Evolutionary conservation across 2,329 filamentous ascomycete species (phyloP).

Genomic region (Penicillium sp.): DNA sequence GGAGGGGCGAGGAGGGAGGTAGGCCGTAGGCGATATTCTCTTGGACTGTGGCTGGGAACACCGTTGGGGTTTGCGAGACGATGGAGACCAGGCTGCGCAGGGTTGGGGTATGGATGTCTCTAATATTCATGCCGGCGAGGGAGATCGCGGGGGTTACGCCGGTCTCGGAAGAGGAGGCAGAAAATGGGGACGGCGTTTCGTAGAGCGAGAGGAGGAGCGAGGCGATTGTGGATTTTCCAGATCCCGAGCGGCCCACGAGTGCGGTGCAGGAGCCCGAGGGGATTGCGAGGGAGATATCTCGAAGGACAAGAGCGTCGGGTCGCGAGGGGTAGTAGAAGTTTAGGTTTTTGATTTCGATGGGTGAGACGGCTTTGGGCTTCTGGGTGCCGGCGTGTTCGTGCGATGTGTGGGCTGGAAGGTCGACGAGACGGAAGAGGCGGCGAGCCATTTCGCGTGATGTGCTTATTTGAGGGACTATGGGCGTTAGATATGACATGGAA

Average conservation of each 20-base stretch:
- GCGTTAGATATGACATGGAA: conserved; percentile 6
- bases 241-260: conserved; percentile 82
- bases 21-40: conserved; percentile 76
- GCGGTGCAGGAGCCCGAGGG: conserved; percentile 69
- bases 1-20: conserved; percentile 57
- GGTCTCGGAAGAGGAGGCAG: neutral
- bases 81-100: conserved; percentile 68
- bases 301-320: conserved; percentile 60
- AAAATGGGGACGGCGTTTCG: conserved; percentile 35
- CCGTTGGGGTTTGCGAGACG: conserved; percentile 65
- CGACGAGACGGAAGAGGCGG: conserved; percentile 72
- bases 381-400: conserved; percentile 62
- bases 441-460: conserved; percentile 73
- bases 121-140: conserved; percentile 59
- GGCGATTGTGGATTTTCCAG: conserved; percentile 87
- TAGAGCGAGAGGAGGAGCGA: conserved; percentile 77
- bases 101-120: conserved; percentile 62
- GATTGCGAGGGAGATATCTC: conserved; percentile 69
- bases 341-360: conserved; percentile 66
- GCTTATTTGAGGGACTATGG: conserved; percentile 74
- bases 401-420: conserved; percentile 59
- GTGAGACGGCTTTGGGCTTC: conserved; percentile 44
- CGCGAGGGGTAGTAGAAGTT: conserved; percentile 74
- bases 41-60: conserved; percentile 56
- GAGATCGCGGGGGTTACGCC: conserved; percentile 51